phyloP scores from a whole-genome alignment of 768 basidiomycete species.

The Leccinum pellstonianum region DNA sequence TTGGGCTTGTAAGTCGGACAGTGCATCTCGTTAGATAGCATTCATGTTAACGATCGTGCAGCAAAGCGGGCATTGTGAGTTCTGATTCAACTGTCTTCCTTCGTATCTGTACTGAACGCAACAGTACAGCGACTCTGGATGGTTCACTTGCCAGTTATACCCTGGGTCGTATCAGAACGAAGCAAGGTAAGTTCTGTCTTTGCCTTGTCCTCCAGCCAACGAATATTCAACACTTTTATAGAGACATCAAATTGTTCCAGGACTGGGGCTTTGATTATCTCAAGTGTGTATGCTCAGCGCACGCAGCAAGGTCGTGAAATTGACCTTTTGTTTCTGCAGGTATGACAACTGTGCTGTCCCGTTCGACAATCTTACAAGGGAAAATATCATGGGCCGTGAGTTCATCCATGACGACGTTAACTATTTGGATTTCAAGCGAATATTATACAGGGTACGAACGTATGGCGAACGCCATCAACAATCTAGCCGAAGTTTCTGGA shows the following conservation, averaged over 20 bases:
- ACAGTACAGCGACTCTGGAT: conserved; percentile 67
- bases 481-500: conserved; percentile 45
- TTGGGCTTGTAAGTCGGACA: conserved; percentile 51
- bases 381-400: conserved; percentile 57
- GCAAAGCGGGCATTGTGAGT: conserved; percentile 62
- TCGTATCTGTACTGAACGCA: background rate
- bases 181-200: conserved; percentile 40
- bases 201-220: background rate
- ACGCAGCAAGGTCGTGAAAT: background rate
- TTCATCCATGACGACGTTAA: conserved; percentile 4
- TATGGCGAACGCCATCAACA: conserved; percentile 58
- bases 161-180: conserved; percentile 68
- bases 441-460: conserved; percentile 48
- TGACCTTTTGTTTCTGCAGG: conserved; percentile 29
- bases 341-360: conserved; percentile 66
- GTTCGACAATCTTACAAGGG: conserved; percentile 52
- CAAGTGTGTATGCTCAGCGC: conserved; percentile 42
- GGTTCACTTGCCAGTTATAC: conserved; percentile 64
- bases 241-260: conserved; percentile 57
- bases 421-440: conserved; percentile 1
- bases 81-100: background rate
- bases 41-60: conserved; percentile 20
- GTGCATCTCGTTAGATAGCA: background rate
- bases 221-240: conserved; percentile 20
- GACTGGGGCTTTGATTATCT: conserved; percentile 68